Evolutionary conservation across 164 flowering plant genomes (phyloP).

Genomic region (Houttuynia cordata): DNA sequence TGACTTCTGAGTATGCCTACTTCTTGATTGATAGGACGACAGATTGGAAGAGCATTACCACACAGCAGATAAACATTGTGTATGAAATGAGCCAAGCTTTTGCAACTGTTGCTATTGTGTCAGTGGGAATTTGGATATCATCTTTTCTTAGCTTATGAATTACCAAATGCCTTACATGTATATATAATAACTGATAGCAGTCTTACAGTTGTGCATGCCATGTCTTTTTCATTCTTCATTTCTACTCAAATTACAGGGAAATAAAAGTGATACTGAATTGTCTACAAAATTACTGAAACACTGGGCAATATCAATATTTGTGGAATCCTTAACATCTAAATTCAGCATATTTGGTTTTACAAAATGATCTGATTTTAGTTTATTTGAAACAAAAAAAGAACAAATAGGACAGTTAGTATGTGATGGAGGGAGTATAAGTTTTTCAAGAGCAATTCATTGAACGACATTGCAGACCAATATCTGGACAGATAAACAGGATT

Average conservation of each 20-base stretch:
- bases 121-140: conserved; percentile 76
- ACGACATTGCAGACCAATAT: too few species aligned
- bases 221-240: neutral
- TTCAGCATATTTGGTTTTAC: too few species aligned
- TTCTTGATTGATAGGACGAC: conserved; percentile 40
- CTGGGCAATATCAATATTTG: neutral
- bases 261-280: neutral
- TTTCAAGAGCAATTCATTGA: too few species aligned
- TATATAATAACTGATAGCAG: neutral
- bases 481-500: too few species aligned
- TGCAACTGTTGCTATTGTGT: conserved; percentile 67
- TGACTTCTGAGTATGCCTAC: neutral
- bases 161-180: neutral
- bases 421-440: too few species aligned
- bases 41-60: conserved; percentile 64
- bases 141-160: conserved; percentile 28
- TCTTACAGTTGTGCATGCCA: neutral
- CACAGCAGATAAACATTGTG: conserved; percentile 39
- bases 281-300: neutral
- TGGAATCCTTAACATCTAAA: too few species aligned
- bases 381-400: too few species aligned
- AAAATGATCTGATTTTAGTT: too few species aligned
- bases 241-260: neutral
- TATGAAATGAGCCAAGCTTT: conserved; percentile 69
- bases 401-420: too few species aligned